Evolutionary conservation across 305 asterid species (phyloP).

Genomic region (Fraxinus velutina): DNA sequence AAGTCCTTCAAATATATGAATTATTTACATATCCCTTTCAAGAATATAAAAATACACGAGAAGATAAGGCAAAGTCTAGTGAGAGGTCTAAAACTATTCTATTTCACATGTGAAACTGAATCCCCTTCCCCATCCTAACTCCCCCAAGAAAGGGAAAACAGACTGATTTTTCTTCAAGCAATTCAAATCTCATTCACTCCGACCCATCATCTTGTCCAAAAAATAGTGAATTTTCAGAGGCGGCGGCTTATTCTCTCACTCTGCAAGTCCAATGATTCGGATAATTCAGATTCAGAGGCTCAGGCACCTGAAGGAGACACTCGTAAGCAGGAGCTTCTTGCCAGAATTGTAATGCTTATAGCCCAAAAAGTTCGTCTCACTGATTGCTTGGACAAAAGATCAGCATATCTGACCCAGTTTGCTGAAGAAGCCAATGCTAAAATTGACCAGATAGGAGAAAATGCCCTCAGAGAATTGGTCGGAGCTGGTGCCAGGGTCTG

Average conservation of each 20-base stretch:
- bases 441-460: slow-evolving; percentile 78
- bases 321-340: slow-evolving; percentile 74
- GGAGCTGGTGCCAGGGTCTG: slow-evolving; percentile 75
- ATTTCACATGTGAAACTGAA: neutral
- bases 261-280: slow-evolving; percentile 48
- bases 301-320: slow-evolving; percentile 37
- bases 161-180: slow-evolving; percentile 53
- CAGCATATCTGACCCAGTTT: slow-evolving; percentile 66
- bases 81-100: slow-evolving; percentile 40
- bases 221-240: slow-evolving; percentile 34
- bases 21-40: neutral
- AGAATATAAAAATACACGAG: neutral
- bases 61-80: slow-evolving; percentile 23
- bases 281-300: slow-evolving; percentile 42
- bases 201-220: slow-evolving; percentile 33
- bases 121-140: neutral
- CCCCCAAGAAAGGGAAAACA: slow-evolving; percentile 10
- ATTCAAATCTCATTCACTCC: slow-evolving; percentile 54
- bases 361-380: slow-evolving; percentile 77
- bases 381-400: slow-evolving; percentile 75
- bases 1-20: neutral
- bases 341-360: slow-evolving; percentile 74
- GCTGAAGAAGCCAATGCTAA: slow-evolving; percentile 87
- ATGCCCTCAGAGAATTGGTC: slow-evolving; percentile 76
- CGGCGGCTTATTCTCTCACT: slow-evolving; percentile 30